phyloP scores from a whole-genome alignment of 176 grass and related monocot species.

The Eleusine indica region DNA sequence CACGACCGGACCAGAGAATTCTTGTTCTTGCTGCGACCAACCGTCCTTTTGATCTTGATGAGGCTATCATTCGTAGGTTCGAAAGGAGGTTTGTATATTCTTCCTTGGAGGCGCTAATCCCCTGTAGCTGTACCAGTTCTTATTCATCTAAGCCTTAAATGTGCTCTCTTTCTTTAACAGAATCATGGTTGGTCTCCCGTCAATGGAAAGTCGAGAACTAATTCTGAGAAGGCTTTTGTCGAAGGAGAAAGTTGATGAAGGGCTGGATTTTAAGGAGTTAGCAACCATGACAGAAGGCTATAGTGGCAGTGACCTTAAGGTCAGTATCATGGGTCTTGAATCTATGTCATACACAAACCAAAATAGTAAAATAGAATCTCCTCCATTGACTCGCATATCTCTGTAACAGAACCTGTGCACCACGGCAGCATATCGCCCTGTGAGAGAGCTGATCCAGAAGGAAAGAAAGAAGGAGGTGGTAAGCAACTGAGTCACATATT shows the following conservation, averaged over 20 bases:
- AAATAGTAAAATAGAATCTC: background rate
- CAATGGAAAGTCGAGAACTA: conserved; percentile 68
- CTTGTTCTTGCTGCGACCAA: conserved; percentile 86
- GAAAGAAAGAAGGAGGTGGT: conserved; percentile 93
- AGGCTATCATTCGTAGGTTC: conserved; percentile 86
- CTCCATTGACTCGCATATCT: background rate
- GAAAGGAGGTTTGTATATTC: conserved; percentile 67
- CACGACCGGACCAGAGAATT: conserved; percentile 65
- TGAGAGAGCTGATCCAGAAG: conserved; percentile 88
- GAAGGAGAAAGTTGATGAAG: conserved; percentile 72
- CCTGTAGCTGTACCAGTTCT: background rate
- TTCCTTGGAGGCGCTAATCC: background rate
- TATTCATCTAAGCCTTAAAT: conserved; percentile 26
- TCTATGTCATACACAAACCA: background rate
- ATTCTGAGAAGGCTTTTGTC: conserved; percentile 80
- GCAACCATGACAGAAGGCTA: conserved; percentile 91
- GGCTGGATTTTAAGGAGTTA: conserved; percentile 80
- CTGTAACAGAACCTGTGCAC: conserved; percentile 83
- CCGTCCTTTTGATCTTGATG: conserved; percentile 81
- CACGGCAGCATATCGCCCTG: conserved; percentile 83
- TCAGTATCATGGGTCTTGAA: conserved; percentile 46
- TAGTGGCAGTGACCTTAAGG: conserved; percentile 95
- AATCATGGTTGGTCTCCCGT: conserved; percentile 93
- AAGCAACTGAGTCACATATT: conserved; percentile 18
- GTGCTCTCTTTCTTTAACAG: conserved; percentile 46